Evolutionary conservation across 2,329 filamentous ascomycete genomes (phyloP).

Genomic region (Fusarium xyrophilum): DNA sequence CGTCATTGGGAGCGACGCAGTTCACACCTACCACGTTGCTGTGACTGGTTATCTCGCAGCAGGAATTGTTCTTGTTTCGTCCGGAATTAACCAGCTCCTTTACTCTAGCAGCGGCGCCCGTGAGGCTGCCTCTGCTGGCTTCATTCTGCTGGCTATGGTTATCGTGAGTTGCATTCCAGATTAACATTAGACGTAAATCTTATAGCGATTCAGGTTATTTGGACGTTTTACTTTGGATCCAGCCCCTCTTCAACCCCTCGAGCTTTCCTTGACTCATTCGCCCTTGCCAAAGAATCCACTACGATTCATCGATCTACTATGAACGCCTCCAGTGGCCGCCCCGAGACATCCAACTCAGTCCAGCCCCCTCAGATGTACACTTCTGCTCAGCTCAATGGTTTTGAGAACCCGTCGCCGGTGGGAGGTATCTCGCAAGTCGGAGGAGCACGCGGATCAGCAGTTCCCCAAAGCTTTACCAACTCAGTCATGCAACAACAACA

Average conservation of each 20-base stretch:
- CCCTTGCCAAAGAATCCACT: conserved; percentile 83
- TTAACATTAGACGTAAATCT: conserved; percentile 1
- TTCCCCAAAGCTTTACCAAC: conserved; percentile 50
- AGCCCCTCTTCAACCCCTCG: conserved; percentile 85
- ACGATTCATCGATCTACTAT: conserved; percentile 73
- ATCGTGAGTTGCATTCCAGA: conserved; percentile 66
- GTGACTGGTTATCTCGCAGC: conserved; percentile 86
- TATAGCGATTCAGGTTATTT: conserved; percentile 72
- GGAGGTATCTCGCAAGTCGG: conserved; percentile 67
- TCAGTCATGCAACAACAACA: conserved; percentile 36
- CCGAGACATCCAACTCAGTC: conserved; percentile 81
- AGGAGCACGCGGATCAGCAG: conserved; percentile 55
- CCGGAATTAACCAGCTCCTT: conserved; percentile 84
- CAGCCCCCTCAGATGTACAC: conserved; percentile 96
- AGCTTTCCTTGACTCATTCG: conserved; percentile 94
- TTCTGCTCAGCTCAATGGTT: conserved; percentile 90
- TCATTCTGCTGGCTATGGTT: conserved; percentile 92
- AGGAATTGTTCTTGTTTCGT: conserved; percentile 84
- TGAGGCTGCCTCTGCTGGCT: conserved; percentile 89
- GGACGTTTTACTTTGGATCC: conserved; percentile 99
- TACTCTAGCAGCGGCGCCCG: conserved; percentile 76
- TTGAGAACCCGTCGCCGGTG: conserved; percentile 93
- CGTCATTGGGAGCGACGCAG: conserved; percentile 83
- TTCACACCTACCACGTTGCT: conserved; percentile 89
- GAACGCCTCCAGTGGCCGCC: conserved; percentile 77